Conservation (phyloP, 331 rosid genomes). For the Quercus tomentella region DNA sequence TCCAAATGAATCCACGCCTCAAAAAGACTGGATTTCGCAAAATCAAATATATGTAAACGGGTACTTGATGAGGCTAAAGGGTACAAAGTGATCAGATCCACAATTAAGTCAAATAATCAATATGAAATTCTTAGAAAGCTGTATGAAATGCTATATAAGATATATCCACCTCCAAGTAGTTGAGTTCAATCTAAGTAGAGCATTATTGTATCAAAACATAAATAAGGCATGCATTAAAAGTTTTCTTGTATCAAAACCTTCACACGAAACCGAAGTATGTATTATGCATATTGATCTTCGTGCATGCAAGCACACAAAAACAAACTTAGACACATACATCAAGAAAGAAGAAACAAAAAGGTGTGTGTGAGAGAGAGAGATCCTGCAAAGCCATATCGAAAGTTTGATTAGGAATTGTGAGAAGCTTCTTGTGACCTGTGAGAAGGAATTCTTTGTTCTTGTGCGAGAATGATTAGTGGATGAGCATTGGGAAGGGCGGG, state of each 20-base stretch:
- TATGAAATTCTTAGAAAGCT: too few species aligned
- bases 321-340: too few species aligned
- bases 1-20: neutral
- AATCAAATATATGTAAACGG: neutral
- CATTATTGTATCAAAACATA: too few species aligned
- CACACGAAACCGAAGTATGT: neutral
- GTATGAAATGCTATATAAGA: too few species aligned
- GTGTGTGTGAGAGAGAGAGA: neutral
- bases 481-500: neutral
- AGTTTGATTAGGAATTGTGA: neutral
- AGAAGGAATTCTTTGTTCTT: neutral
- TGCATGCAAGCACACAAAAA: neutral
- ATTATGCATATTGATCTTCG: neutral
- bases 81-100: too few species aligned
- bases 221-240: too few species aligned
- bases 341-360: neutral
- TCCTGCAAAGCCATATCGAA: constrained; percentile 11
- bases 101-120: too few species aligned
- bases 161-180: too few species aligned
- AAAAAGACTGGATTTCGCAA: neutral
- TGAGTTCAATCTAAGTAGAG: too few species aligned
- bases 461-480: neutral
- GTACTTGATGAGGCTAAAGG: too few species aligned
- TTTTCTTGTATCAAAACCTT: neutral
- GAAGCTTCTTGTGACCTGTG: neutral